Conservation (phyloP, 345 rosid genomes). For the Ricinus communis region DNA sequence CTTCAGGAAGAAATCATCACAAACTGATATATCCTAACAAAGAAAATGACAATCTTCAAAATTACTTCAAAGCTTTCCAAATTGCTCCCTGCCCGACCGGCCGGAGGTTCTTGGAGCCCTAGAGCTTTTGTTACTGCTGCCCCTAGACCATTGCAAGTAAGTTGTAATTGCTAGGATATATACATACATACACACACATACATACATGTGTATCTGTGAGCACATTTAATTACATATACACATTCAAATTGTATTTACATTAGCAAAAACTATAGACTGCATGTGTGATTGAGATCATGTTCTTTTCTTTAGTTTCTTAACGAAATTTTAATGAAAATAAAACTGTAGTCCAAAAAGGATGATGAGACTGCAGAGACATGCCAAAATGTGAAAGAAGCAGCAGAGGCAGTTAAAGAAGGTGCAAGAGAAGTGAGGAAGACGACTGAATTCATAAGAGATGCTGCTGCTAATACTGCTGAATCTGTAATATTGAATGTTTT, state of each 20-base stretch:
- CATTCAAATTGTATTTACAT: not conserved
- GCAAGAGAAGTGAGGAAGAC: conserved; percentile 52
- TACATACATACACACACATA: too few species aligned
- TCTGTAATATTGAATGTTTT: not conserved
- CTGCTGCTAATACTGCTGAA: not conserved
- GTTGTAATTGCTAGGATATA: not conserved
- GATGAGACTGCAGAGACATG: conserved; percentile 37
- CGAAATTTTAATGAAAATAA: not conserved
- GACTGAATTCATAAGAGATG: conserved; percentile 36
- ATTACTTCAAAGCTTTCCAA: conserved; percentile 11
- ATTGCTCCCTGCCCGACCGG: not conserved
- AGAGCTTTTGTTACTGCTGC: conserved; percentile 27
- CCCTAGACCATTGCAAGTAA: conserved; percentile 24
- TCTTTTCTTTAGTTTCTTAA: too few species aligned
- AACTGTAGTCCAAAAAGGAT: conserved; percentile 38
- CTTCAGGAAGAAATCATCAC: too few species aligned
- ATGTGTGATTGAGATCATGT: too few species aligned
- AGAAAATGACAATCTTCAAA: conserved; percentile 26
- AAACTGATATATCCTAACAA: too few species aligned
- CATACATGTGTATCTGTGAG: not conserved
- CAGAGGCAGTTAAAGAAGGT: conserved; percentile 60
- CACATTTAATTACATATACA: too few species aligned
- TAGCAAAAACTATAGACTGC: too few species aligned
- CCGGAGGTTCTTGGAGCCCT: not conserved
- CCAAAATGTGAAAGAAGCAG: conserved; percentile 59